Evolutionary conservation across 2,329 filamentous ascomycete species (phyloP), one percentile per base, ranked within the genome.

Genomic region (Ceratocystis eucalypticola): DNA sequence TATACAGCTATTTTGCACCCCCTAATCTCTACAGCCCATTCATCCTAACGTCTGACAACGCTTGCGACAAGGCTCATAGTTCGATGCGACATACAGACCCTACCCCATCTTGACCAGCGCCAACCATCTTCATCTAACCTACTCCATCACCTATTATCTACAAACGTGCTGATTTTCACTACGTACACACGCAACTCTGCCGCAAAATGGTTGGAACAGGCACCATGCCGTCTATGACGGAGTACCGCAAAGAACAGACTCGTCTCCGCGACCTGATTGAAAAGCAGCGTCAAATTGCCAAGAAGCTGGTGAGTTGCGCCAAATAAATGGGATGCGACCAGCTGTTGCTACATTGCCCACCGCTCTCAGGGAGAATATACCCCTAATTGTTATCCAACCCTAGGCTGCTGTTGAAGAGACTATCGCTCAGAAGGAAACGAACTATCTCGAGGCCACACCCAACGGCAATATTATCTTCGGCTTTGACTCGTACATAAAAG

Each of bases 401-500:
- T 48, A 78, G 76, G 73, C 71, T 5, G 73, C 75, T 57, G 71
- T 79, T 67, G 94, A 99, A 78, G 89, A 96, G 62, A 82, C 84
- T 70, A 97, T 99, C 71, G 86, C 83, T 73, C 85, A 88, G 70
- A 88, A 90, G 72, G 94, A 99, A 75, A 85, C 87, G 67, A 82
- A 87, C 20, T 99, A 99, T 75, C 85, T 99, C 64, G 93, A 97
- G 75, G 91, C 91, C 72, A 95, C 91, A 3, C 87, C 86, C 15
- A 85, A 81, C 71, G 94, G 94, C 57, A 99, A 99, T 78, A 97
- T 99, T 74, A 93, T 99, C 74, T 91, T 89, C 62, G 94, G 94
- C 25, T 99, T 99, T 75, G 94, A 99, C 75, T 95, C 91, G 74
- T 99, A 97, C 78, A 95, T 96, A 80, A 99, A 99, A 76, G 92